Evolutionary conservation across 2,329 filamentous ascomycete species (phyloP), one percentile per base, ranked within the genome.

Genomic region (Exophiala bonariae): DNA sequence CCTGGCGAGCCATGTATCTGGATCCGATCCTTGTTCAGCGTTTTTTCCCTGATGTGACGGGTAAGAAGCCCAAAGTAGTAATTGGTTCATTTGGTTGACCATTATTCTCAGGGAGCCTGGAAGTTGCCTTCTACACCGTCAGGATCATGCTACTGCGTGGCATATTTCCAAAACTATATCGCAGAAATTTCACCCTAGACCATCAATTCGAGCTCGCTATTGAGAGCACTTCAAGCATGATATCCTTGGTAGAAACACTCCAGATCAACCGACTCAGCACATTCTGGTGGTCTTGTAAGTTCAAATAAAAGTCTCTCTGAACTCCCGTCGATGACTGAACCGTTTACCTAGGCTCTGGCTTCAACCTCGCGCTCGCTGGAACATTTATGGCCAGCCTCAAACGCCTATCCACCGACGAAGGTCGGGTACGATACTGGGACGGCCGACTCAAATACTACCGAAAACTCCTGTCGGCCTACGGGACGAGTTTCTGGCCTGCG

Each of bases 231-330:
- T 45, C 47, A 2, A 35, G 37, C 9, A 30, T 42, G 10, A 50
- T 50, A 13, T 16, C 42, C 10, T 23, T 50, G n/a, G 47, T 50
- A 5, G 47, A 50, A 18, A 50, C 47, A 6, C 26, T 50, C 5
- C 47, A 50, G 11, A 50, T 50, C 30, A 46, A 50, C 20, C 18
- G 47, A 2, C 37, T 50, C n/a, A 50, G 47, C 23, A 41, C 47
- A 10, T 50, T 50, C 32, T 50, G 47, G 47, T 50, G 47, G 47
- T 45, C 47, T 20, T 50, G 47, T 50, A 33, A 50, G 47, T 45
- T 10, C 32, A 39, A 19, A 26, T 30, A 19, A 23, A 18, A 17
- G 17, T 22, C 16, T 43, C 28, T 23, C 7, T 14, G 17, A n/a
- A n/a, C n/a, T n/a, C n/a, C n/a, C n/a, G n/a, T n/a, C 28, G 5